Evolutionary conservation across 139 green algal species (phyloP), one percentile per base, ranked within the genome.

Genomic region (Asterochloris erici): DNA sequence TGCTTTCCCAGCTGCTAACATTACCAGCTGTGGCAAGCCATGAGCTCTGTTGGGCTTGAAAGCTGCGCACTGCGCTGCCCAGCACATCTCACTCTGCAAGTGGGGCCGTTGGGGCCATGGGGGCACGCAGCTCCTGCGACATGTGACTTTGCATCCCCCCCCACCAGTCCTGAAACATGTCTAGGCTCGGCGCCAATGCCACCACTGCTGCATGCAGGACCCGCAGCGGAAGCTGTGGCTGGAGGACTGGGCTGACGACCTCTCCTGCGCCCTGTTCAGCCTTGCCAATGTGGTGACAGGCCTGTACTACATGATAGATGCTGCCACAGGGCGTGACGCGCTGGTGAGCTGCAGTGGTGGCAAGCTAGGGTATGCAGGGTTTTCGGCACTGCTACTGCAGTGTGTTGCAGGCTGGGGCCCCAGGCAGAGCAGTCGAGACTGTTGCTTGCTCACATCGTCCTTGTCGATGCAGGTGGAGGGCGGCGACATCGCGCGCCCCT

Each of bases 271-370:
- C 12, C 29, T 89, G 17, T 95, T 95, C 82, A 86, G 83, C 24
- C 84, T 95, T 24, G 92, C 91, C 63, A 93, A 93, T 81, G 90
- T 89, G 12, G 90, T 95, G 11, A 92, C 89, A 17, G 85, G 88
- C 71, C 91, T 95, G 83, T 95, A 91, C 83, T 93, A 94, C 66
- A 84, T 85, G 14, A 84, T 95, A 26, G 88, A 94, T 74, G 83
- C 82, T 27, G 80, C 88, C 62, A 94, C 90, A 9, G 83, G 87
- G 60, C 73, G 73, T 60, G 61, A 80, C 27, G 64, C 74, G 12
- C 24, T 80, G 76, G 76, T 54, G 38, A 54, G 38, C 38, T 66
- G 38, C 74, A 23, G 38, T 54, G 38, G 38, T 84, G 63, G 63
- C 63, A 17, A 12, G 79, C 71, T 19, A n/a, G 26, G 66, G 70